Evolutionary conservation across 2,329 filamentous ascomycete species (phyloP), one percentile per base, ranked within the genome.

Genomic region (Penicillium crustosum): DNA sequence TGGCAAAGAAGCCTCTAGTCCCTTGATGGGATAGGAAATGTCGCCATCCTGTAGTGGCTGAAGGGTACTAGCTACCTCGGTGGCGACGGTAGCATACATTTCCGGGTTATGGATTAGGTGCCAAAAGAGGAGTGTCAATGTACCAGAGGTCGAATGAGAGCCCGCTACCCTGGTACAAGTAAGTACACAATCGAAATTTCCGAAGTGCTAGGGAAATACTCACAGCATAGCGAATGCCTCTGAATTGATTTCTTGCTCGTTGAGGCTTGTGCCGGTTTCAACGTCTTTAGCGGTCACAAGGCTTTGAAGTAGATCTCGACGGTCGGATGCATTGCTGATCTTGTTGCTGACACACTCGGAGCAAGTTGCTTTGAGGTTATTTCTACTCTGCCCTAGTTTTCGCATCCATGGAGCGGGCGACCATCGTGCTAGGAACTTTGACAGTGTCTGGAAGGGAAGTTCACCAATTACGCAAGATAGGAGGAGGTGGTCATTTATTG

Each of bases 211-310:
- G 23, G 25, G 6, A 19, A 6, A 25, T 23, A 29, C 50, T 58
- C 13, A 58, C 50, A 58, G 51, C 23, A 55, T 39, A 5, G 50
- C 55, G 35, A 58, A 58, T 3, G 55, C 55, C 42, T 58, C 55
- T 5, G 55, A 58, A 19, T 58, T 55, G 21, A 58, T 58, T 33
- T 58, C 55, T 29, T 58, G 55, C 27, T 58, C 44, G 17, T 36
- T 58, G 13, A 58, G 35, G 6, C 43, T 41, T 2, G 55, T 35
- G 2, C 50, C 55, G 3, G 41, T 55, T 19, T 55, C 39, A n/a
- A 31, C 29, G 35, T 58, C 55, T 19, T 23, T 33, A 1, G 55
- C 31, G 1, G 29, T 41, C 3, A 58, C 50, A 10, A 58, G 43
- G 19, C 44, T 58, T 19, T 38, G 13, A 5, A 49, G 47, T 7